Evolutionary conservation across 1,284 basidiomycete genomes (phyloP).

Genomic region (Hortiboletus rubellus): DNA sequence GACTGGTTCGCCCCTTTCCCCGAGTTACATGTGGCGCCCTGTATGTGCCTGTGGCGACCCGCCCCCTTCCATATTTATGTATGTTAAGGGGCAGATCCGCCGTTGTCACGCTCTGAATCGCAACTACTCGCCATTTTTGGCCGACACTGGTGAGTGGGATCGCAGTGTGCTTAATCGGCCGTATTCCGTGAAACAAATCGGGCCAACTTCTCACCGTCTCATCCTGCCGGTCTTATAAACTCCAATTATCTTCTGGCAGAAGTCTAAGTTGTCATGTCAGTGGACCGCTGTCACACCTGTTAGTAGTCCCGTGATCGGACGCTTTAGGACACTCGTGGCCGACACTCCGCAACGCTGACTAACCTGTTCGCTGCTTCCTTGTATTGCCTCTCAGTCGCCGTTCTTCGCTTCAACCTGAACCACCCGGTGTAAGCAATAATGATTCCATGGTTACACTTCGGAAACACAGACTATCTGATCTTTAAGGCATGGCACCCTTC

Average conservation of each 20-base stretch:
- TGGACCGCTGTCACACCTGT: no score
- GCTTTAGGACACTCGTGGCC: no score
- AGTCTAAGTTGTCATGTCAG: no score
- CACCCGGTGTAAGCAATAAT: conserved; percentile 26
- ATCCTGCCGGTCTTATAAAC: background rate
- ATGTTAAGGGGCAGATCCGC: no score
- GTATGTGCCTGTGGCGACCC: no score
- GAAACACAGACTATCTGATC: conserved; percentile 59
- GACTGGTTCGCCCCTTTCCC: conserved; percentile 10
- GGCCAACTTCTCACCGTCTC: background rate
- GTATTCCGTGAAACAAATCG: background rate
- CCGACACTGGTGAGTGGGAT: conserved; percentile 1
- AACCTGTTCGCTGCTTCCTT: background rate
- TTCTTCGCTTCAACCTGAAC: background rate
- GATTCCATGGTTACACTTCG: conserved; percentile 69
- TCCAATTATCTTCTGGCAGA: background rate
- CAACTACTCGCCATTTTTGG: conserved; percentile 14
- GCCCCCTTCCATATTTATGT: no score
- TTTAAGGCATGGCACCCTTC: conserved; percentile 70
- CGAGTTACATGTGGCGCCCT: background rate
- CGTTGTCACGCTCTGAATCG: conserved; percentile 15
- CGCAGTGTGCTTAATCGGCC: background rate
- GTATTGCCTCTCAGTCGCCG: background rate
- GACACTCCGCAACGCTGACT: no score
- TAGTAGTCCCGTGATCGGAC: no score